These are phyloP conservation scores for Phialocephala subalpina DNA, from an alignment of 2,329 filamentous ascomycete genomes.

Conservation along the genomic window DNA sequence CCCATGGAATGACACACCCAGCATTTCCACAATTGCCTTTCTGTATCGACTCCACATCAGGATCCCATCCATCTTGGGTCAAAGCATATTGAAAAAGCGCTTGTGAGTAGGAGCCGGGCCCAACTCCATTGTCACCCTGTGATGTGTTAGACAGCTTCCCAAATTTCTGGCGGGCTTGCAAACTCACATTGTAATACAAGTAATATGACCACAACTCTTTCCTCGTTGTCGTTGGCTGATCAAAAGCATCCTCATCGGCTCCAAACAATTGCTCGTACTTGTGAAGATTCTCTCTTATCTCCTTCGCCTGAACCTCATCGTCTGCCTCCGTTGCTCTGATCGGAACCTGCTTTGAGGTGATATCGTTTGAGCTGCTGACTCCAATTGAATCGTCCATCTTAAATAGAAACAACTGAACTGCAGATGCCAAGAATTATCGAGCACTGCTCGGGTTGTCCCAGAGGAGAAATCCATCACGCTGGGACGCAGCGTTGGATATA, in stretches of 20 bases:
- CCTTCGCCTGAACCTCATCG: slow-evolving; percentile 27
- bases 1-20: slow-evolving; percentile 50
- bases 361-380: slow-evolving; percentile 19
- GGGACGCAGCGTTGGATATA: slow-evolving; percentile 14
- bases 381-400: slow-evolving; percentile 22
- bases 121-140: slow-evolving; percentile 51
- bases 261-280: slow-evolving; percentile 48
- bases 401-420: neutral
- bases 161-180: neutral
- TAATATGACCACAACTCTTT: slow-evolving; percentile 53
- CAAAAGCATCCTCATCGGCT: slow-evolving; percentile 46
- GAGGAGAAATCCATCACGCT: slow-evolving; percentile 8
- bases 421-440: neutral
- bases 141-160: neutral
- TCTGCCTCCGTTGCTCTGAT: neutral
- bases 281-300: slow-evolving; percentile 33
- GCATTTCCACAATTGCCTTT: slow-evolving; percentile 37
- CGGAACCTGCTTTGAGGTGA: slow-evolving; percentile 15
- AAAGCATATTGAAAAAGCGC: slow-evolving; percentile 51
- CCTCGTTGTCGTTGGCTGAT: slow-evolving; percentile 49
- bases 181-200: slow-evolving; percentile 50
- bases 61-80: slow-evolving; percentile 48
- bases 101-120: slow-evolving; percentile 50
- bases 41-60: slow-evolving; percentile 41
- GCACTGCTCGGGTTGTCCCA: slow-evolving; percentile 3